A percentile compares a stretch with the other conserved stretches of the same genome.
These are phyloP conservation scores for Penicillium sp. DNA, from an alignment of 2,329 filamentous ascomycete genomes.

Conservation along the genomic window DNA sequence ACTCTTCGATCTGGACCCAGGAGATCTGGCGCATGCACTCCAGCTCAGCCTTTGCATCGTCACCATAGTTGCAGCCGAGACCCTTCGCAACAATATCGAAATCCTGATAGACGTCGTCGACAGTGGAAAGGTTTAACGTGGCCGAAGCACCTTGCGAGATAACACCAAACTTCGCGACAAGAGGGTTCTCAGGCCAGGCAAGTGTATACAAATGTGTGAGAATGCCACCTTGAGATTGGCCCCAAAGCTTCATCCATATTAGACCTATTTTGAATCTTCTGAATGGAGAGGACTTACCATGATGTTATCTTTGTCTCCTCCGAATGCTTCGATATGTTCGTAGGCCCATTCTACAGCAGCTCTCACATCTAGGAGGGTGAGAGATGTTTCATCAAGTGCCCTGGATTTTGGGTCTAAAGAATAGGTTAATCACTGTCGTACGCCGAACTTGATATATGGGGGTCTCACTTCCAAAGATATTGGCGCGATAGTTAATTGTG, in stretches of 20 bases:
- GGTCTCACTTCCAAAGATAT: conserved; percentile 23
- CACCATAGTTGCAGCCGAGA: conserved; percentile 26
- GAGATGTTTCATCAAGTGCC: conserved; percentile 24
- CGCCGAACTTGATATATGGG: neutral
- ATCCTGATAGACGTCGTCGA: conserved; percentile 20
- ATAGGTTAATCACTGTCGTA: neutral
- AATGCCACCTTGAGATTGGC: conserved; percentile 26
- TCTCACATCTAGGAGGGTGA: conserved; percentile 18
- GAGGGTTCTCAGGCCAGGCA: conserved; percentile 26
- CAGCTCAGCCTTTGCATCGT: conserved; percentile 24
- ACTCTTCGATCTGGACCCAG: conserved; percentile 26
- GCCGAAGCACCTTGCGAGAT: conserved; percentile 8
- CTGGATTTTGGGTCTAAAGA: conserved; percentile 16
- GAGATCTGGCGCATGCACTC: conserved; percentile 30
- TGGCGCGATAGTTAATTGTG: conserved; percentile 32
- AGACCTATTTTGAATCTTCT: neutral
- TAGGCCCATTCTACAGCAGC: conserved; percentile 32
- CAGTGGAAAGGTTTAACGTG: conserved; percentile 5
- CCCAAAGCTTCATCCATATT: conserved; percentile 14
- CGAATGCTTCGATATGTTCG: conserved; percentile 36
- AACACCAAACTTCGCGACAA: conserved; percentile 21
- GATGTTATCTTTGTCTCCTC: conserved; percentile 34
- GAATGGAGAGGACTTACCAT: conserved; percentile 10
- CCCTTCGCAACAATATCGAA: conserved; percentile 31
- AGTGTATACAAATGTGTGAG: conserved; percentile 24